phyloP scores from a whole-genome alignment of 2,329 filamentous ascomycete genomes.

The Tricladium varicosporioides region DNA sequence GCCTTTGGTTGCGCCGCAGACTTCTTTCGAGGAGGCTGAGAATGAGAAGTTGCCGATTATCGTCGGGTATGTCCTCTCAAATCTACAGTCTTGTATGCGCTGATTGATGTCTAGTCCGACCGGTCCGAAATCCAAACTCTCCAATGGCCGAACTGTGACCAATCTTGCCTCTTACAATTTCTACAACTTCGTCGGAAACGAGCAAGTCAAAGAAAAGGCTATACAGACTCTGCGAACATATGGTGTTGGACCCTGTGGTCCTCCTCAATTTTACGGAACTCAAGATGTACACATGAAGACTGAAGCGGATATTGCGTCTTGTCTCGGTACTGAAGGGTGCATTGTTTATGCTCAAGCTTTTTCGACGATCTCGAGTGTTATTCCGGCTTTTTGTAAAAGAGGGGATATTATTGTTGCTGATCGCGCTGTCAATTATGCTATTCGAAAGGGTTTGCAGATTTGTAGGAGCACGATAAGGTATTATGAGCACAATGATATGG shows the following conservation, averaged over 20 bases:
- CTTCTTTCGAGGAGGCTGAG: conserved; percentile 74
- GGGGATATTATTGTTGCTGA: conserved; percentile 97
- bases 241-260: conserved; percentile 93
- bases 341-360: conserved; percentile 97
- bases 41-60: conserved; percentile 84
- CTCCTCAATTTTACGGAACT: conserved; percentile 96
- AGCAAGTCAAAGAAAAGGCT: conserved; percentile 90
- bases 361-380: conserved; percentile 94
- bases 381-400: conserved; percentile 94
- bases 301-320: conserved; percentile 88
- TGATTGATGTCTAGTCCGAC: conserved; percentile 60
- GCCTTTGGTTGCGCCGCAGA: conserved; percentile 75
- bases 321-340: conserved; percentile 81
- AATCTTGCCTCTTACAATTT: conserved; percentile 97
- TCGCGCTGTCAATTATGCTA: conserved; percentile 87
- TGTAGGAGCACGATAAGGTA: conserved; percentile 87
- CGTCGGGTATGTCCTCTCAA: conserved; percentile 62
- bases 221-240: conserved; percentile 93
- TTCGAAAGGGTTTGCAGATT: conserved; percentile 91
- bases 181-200: conserved; percentile 94
- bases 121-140: conserved; percentile 84
- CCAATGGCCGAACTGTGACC: conserved; percentile 83
- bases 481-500: conserved; percentile 96
- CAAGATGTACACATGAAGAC: conserved; percentile 98
- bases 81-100: conserved; percentile 1